These are phyloP conservation scores for Strobilomyces confusus DNA, from an alignment of 768 basidiomycete genomes.

Conservation along the genomic window DNA sequence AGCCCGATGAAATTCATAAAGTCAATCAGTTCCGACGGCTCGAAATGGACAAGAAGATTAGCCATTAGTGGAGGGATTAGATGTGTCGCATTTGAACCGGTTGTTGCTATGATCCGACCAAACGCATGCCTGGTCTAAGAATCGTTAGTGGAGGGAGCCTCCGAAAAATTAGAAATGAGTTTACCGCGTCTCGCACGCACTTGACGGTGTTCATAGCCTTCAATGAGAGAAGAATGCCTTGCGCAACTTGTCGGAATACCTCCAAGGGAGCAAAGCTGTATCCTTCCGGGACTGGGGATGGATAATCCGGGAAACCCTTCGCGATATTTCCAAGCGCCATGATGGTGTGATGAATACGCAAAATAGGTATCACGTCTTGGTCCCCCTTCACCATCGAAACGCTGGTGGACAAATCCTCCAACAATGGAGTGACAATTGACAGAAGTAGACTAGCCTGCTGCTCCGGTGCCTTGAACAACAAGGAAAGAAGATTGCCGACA, in stretches of 20 bases:
- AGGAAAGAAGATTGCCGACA: slow-evolving; percentile 75
- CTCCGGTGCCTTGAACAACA: slow-evolving; percentile 62
- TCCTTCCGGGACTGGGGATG: slow-evolving; percentile 60
- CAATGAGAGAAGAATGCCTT: slow-evolving; percentile 81
- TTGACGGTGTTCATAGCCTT: slow-evolving; percentile 86
- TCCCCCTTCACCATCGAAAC: slow-evolving; percentile 53
- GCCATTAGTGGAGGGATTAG: slow-evolving; percentile 87
- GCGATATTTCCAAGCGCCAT: slow-evolving; percentile 93
- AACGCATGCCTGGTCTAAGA: slow-evolving; percentile 87
- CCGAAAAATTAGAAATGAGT: slow-evolving; percentile 23
- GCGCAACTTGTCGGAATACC: slow-evolving; percentile 80
- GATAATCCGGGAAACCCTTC: slow-evolving; percentile 94
- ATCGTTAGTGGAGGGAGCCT: slow-evolving; percentile 6
- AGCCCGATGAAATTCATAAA: no score
- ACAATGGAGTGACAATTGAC: slow-evolving; percentile 77
- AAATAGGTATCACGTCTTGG: slow-evolving; percentile 70
- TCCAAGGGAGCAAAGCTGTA: slow-evolving; percentile 69
- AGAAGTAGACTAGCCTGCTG: slow-evolving; percentile 67
- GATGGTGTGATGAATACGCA: slow-evolving; percentile 88
- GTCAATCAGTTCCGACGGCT: slow-evolving; percentile 88
- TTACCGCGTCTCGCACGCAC: slow-evolving; percentile 87
- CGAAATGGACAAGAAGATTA: slow-evolving; percentile 87
- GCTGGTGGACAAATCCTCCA: slow-evolving; percentile 63
- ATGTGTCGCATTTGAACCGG: slow-evolving; percentile 81
- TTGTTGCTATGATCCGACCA: slow-evolving; percentile 85